These are phyloP conservation scores for Naganishia friedmannii DNA, from an alignment of 768 basidiomycete species.

Conservation along the genomic window DNA sequence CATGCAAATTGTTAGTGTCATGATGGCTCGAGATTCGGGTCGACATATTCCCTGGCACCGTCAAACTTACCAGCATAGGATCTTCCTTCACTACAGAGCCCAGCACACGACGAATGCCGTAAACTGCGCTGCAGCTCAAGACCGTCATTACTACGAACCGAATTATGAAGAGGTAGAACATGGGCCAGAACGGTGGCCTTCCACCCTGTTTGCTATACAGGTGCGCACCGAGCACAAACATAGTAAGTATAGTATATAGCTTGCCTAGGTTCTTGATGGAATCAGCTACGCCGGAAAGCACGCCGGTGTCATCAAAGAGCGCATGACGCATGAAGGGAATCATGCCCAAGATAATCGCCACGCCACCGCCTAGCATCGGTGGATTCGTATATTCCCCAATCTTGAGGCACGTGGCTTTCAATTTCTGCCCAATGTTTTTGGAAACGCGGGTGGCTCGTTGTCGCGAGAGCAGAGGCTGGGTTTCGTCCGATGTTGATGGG, in stretches of 20 bases:
- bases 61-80: conserved; percentile 39
- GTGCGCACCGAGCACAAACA: conserved; percentile 48
- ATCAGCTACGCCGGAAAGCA: conserved; percentile 40
- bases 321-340: conserved; percentile 40
- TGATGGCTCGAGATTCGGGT: not conserved
- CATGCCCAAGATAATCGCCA: conserved; percentile 44
- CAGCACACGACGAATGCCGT: conserved; percentile 32
- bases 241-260: conserved; percentile 48
- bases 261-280: conserved; percentile 39
- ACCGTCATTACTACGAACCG: conserved; percentile 46
- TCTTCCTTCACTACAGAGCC: conserved; percentile 37
- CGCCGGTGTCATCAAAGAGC: conserved; percentile 41
- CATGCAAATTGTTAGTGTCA: not conserved
- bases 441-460: conserved; percentile 33
- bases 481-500: conserved; percentile 33
- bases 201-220: conserved; percentile 42
- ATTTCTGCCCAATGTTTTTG: conserved; percentile 26
- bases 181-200: conserved; percentile 36
- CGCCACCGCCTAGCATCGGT: conserved; percentile 46
- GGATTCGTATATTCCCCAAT: conserved; percentile 44
- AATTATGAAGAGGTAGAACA: conserved; percentile 45
- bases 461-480: conserved; percentile 37
- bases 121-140: conserved; percentile 40
- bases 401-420: conserved; percentile 22
- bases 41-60: not conserved